These are phyloP conservation scores for Dioscorea alata DNA, from an alignment of 106 monocot species.

Conservation along the genomic window DNA sequence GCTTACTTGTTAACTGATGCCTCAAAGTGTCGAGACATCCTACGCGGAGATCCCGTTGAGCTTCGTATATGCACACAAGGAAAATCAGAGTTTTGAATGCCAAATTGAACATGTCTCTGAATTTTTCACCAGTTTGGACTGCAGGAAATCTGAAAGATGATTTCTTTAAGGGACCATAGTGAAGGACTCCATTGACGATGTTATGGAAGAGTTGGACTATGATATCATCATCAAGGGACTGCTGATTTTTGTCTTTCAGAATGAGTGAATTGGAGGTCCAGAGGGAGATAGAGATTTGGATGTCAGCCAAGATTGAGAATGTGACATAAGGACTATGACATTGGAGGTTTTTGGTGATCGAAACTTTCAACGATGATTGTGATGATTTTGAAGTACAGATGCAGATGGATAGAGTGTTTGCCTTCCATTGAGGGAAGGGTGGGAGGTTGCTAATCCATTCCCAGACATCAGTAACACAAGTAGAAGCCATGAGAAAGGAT, in stretches of 20 bases:
- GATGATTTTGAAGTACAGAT: conserved; percentile 32
- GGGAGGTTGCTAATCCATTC: conserved; percentile 63
- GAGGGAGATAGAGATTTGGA: conserved; percentile 53
- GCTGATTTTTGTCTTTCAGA: conserved; percentile 22
- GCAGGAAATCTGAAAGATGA: conserved; percentile 24
- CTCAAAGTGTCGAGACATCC: conserved; percentile 46
- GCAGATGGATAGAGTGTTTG: conserved; percentile 40
- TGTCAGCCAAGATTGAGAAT: conserved; percentile 45
- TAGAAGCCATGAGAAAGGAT: conserved; percentile 31
- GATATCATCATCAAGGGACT: conserved; percentile 24
- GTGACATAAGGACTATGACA: conserved; percentile 24
- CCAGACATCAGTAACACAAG: conserved; percentile 45
- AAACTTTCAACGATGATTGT: conserved; percentile 38
- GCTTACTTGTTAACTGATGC: conserved; percentile 31
- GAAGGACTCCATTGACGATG: conserved; percentile 50
- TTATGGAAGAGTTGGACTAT: conserved; percentile 31
- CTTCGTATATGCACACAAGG: conserved; percentile 77
- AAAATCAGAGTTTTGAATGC: conserved; percentile 57
- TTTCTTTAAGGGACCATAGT: conserved; percentile 52
- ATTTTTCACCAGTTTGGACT: conserved; percentile 19
- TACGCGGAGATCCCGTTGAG: conserved; percentile 49
- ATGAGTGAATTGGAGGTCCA: conserved; percentile 59
- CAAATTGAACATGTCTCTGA: conserved; percentile 50
- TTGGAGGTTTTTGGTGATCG: conserved; percentile 27
- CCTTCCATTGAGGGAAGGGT: conserved; percentile 49